A percentile compares a stretch with the other conserved stretches of the same genome.
These are phyloP conservation scores for Talaromyces islandicus DNA, from an alignment of 2,329 filamentous ascomycete genomes.

Conservation along the genomic window DNA sequence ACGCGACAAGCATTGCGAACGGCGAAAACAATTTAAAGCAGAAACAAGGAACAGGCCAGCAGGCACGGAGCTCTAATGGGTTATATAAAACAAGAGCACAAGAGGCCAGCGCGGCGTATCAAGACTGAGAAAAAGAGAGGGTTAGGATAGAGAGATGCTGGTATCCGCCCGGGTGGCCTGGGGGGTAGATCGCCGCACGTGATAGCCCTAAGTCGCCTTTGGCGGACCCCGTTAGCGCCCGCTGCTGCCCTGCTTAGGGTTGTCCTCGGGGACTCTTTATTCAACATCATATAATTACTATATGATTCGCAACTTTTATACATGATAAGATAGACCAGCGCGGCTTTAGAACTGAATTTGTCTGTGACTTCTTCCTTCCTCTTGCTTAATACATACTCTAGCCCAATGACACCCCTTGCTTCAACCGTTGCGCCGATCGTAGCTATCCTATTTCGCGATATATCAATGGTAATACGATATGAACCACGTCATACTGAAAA, in stretches of 20 bases:
- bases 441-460: no score
- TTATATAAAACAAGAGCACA: neutral
- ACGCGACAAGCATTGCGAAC: neutral
- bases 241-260: no score
- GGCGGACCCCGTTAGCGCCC: no score
- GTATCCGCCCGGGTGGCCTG: neutral
- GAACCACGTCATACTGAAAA: no score
- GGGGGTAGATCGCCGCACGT: neutral
- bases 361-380: no score
- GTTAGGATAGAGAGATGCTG: neutral
- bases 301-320: no score
- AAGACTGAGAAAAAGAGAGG: neutral
- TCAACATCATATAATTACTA: neutral
- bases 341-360: no score
- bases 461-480: no score
- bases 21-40: neutral
- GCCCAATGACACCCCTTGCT: no score
- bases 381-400: no score
- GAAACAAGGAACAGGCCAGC: neutral
- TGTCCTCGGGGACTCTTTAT: neutral
- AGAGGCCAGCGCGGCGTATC: neutral
- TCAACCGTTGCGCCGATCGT: no score
- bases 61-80: neutral
- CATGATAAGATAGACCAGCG: no score
- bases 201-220: neutral